Evolutionary conservation across 1,284 basidiomycete species (phyloP).

Genomic region (Cerioporus squamosus): DNA sequence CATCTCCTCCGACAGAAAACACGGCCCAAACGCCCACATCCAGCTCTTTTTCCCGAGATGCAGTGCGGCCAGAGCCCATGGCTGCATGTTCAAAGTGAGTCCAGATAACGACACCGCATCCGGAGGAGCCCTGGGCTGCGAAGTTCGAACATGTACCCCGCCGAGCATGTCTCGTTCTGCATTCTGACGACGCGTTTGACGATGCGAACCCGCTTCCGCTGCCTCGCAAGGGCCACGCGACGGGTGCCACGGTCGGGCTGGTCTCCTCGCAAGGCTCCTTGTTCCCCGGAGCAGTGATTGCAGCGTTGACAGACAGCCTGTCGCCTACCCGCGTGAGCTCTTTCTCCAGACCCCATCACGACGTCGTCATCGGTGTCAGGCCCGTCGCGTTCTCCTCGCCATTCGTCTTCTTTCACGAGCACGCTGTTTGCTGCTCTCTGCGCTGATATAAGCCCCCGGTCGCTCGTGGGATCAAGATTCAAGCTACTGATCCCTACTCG

Average conservation of each 20-base stretch:
- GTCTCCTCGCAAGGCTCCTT: constrained; percentile 12
- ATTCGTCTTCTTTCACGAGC: constrained; percentile 7
- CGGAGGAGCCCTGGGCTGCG: background rate
- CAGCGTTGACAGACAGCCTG: constrained; percentile 12
- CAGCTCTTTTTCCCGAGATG: constrained; percentile 10
- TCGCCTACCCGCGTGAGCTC: background rate
- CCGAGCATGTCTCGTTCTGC: background rate
- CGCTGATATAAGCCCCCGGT: constrained; percentile 13
- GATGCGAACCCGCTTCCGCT: background rate
- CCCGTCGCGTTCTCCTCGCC: background rate
- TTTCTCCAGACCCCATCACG: constrained; percentile 4
- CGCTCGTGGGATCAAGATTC: constrained; percentile 1
- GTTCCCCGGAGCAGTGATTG: constrained; percentile 12
- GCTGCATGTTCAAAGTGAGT: background rate
- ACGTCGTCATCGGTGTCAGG: constrained; percentile 21
- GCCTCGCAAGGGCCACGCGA: background rate
- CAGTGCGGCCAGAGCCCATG: constrained; percentile 2
- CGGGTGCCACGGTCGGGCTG: background rate
- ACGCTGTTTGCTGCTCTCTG: background rate
- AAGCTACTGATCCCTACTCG: background rate
- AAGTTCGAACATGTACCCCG: background rate
- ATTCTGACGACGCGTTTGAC: background rate
- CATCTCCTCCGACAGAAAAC: constrained; percentile 8
- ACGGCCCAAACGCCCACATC: constrained; percentile 8
- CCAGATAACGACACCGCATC: background rate